phyloP scores from a whole-genome alignment of 768 basidiomycete species.

The Gautieria morchelliformis region DNA sequence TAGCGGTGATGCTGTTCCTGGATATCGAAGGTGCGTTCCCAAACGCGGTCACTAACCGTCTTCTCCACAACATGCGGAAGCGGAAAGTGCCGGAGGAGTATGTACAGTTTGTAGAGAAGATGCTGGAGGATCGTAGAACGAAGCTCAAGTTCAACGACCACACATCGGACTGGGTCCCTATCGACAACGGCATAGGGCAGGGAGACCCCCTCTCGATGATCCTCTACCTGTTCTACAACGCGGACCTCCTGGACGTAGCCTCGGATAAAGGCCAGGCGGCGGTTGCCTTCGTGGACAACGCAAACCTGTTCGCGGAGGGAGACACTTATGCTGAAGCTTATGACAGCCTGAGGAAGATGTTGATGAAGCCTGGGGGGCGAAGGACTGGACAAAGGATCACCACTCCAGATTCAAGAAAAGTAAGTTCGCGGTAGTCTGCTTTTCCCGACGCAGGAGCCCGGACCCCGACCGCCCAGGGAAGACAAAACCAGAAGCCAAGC shows the following conservation, averaged over 20 bases:
- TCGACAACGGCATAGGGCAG: constrained; percentile 17
- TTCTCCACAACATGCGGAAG: constrained; percentile 18
- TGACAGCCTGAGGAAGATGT: no score
- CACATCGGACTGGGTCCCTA: constrained; percentile 11
- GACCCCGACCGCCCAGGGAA: no score
- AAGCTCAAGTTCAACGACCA: constrained; percentile 20
- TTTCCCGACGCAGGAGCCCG: no score
- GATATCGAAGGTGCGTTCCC: constrained; percentile 23
- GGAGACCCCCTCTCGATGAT: constrained; percentile 19
- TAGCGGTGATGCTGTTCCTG: constrained; percentile 19
- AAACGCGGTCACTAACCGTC: constrained; percentile 9
- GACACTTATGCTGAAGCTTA: no score
- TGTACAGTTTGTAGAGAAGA: constrained; percentile 12
- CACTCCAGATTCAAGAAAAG: no score
- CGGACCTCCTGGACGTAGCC: constrained; percentile 1
- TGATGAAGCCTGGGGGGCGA: no score
- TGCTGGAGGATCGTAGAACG: constrained; percentile 15
- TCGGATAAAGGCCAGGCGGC: no score
- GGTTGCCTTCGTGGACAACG: no score
- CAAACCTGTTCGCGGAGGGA: no score
- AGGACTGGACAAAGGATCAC: no score
- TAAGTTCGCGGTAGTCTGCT: no score
- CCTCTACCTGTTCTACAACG: constrained; percentile 19
- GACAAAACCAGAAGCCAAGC: no score
- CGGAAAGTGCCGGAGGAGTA: constrained; percentile 15